Evolutionary conservation across 2,329 filamentous ascomycete species (phyloP).

Genomic region (Aureobasidium sp.): DNA sequence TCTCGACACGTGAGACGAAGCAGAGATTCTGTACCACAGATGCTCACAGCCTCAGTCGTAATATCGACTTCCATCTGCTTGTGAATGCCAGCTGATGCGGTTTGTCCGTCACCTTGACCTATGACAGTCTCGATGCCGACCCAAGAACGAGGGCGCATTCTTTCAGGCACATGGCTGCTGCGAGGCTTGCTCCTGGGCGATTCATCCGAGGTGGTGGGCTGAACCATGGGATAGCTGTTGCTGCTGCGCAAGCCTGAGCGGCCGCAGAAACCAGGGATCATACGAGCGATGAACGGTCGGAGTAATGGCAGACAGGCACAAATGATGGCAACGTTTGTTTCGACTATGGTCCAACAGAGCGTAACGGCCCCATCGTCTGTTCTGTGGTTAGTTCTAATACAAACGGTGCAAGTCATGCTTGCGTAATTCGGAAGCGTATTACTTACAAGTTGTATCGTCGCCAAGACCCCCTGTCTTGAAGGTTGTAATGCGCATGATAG

Average conservation of each 20-base stretch:
- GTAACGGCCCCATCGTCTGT: constrained; percentile 13
- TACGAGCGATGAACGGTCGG: constrained; percentile 12
- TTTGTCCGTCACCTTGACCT: background rate
- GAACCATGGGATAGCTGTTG: constrained; percentile 4
- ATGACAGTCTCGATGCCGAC: constrained; percentile 8
- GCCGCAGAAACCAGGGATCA: constrained; percentile 10
- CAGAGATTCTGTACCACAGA: constrained; percentile 9
- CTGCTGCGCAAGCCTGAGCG: background rate
- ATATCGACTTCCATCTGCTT: constrained; percentile 16
- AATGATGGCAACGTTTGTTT: constrained; percentile 26
- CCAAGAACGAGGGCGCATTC: constrained; percentile 9
- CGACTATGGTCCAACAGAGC: constrained; percentile 24
- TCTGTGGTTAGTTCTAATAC: background rate
- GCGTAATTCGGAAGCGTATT: background rate
- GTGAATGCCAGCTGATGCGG: constrained; percentile 4
- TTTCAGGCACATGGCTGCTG: background rate
- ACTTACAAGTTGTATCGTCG: constrained; percentile 20
- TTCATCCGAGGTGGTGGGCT: background rate
- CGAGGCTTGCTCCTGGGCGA: background rate
- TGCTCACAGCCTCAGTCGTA: constrained; percentile 12
- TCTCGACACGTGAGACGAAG: background rate
- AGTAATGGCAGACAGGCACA: constrained; percentile 25
- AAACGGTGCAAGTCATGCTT: background rate
- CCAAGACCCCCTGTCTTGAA: constrained; percentile 18
- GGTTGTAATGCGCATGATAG: constrained; percentile 22